Evolutionary conservation across 176 grass and related monocot genomes (phyloP), one percentile per base, ranked within the genome.

Genomic region (Pontederia paniculata): DNA sequence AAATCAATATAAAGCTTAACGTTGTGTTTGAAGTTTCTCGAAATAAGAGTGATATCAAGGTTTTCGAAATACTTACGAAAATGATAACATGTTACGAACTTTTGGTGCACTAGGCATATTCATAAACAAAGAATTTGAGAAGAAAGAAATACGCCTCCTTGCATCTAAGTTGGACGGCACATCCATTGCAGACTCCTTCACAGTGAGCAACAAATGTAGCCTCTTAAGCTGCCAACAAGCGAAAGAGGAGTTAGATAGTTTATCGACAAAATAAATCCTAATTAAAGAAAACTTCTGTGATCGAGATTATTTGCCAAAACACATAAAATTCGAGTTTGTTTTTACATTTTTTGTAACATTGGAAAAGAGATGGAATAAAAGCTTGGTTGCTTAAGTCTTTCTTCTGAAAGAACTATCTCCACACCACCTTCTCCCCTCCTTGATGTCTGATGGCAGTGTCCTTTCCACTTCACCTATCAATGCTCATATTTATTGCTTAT

Each of bases 101-200:
- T 86, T 80, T 49, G 85, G 85, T 69, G 90, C 82, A 54, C 19
- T 45, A 57, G 90, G 90, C 85, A 96, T 96, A 47, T 74, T 78
- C 90, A 96, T 96, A 80, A 96, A 96, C 75, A 96, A 78, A 62
- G 90, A 96, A 68, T 96, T 96, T 55, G 81, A 78, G 71, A 95
- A 96, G 82, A 89, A 89, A 49, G 82, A 89, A 65, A 89, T 86
- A 11, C 90, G 55, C 56, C 90, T 96, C 80, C 85, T 96, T 57
- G 89, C 89, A 85, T 95, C 89, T 10, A 95, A 64, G 65, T 86
- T 95, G 44, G 78, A 80, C 44, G 90, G 90, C 19, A 96, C 90
- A 86, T 96, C 90, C 85, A 89, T 89, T 46, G 85, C 85, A 45
- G 90, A 96, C 70, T 96, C 90, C 75, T 80, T 89, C 50, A 89